Conservation (phyloP, 306 rosid genomes). For the Dryas alaskensis region DNA sequence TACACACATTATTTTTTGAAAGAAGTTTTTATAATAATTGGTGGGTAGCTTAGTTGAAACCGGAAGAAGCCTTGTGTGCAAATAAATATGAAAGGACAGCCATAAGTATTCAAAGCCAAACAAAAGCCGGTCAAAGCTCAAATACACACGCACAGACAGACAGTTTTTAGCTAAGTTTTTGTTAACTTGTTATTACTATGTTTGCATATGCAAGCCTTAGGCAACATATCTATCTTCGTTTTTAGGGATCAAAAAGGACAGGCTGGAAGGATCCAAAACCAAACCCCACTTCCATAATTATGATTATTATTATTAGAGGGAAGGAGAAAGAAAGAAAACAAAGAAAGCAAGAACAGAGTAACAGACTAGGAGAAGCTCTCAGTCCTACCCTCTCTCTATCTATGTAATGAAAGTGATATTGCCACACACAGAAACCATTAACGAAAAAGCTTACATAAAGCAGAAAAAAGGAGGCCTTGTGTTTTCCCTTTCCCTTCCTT, state of each 20-base stretch:
- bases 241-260: conserved; percentile 61
- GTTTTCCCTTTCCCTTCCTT: conserved; percentile 24
- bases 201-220: conserved; percentile 13
- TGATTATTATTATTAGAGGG: conserved; percentile 38
- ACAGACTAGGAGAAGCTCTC: conserved; percentile 15
- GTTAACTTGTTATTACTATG: conserved; percentile 10
- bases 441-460: conserved; percentile 53
- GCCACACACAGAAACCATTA: conserved; percentile 36
- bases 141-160: conserved; percentile 22
- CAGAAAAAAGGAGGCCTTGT: conserved; percentile 44
- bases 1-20: too few species aligned
- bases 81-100: conserved; percentile 28
- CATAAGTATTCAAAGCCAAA: conserved; percentile 41
- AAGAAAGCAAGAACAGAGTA: conserved; percentile 11
- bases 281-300: conserved; percentile 63
- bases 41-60: too few species aligned
- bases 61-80: neutral
- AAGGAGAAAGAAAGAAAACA: conserved; percentile 15
- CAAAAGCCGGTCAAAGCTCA: conserved; percentile 67
- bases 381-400: conserved; percentile 24
- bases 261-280: conserved; percentile 81
- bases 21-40: too few species aligned
- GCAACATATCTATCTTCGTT: conserved; percentile 37
- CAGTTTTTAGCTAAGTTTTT: conserved; percentile 27
- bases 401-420: conserved; percentile 39